A percentile compares a stretch with the other conserved stretches of the same genome.
phyloP scores from a whole-genome alignment of 768 basidiomycete species.

The Collybia mongolica region DNA sequence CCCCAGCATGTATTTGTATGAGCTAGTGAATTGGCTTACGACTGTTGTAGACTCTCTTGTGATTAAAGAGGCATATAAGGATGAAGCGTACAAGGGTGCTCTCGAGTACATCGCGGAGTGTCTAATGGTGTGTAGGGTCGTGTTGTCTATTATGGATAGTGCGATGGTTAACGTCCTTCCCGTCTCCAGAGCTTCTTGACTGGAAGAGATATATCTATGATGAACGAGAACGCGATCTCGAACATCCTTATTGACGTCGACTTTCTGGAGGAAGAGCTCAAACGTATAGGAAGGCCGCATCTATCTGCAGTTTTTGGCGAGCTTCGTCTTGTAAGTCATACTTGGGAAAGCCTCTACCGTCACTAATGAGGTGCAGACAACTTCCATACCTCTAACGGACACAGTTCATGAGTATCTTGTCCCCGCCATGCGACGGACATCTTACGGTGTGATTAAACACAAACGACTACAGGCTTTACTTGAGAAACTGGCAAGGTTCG shows the following conservation, averaged over 20 bases:
- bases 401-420: slow-evolving; percentile 79
- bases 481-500: slow-evolving; percentile 76
- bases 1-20: slow-evolving; percentile 93
- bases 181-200: slow-evolving; percentile 66
- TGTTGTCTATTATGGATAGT: neutral
- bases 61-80: slow-evolving; percentile 83
- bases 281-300: slow-evolving; percentile 68
- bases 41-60: slow-evolving; percentile 91
- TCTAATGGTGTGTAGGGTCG: slow-evolving; percentile 66
- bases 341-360: slow-evolving; percentile 7
- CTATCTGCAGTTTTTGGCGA: slow-evolving; percentile 75
- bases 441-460: slow-evolving; percentile 64
- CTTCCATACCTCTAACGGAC: slow-evolving; percentile 70
- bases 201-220: slow-evolving; percentile 68
- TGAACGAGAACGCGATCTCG: slow-evolving; percentile 89
- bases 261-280: slow-evolving; percentile 87
- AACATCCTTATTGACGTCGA: slow-evolving; percentile 85
- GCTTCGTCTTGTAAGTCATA: slow-evolving; percentile 64
- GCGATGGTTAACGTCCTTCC: too few species aligned
- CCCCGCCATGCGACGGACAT: slow-evolving; percentile 63
- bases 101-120: slow-evolving; percentile 85
- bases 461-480: slow-evolving; percentile 72
- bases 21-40: slow-evolving; percentile 94
- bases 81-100: slow-evolving; percentile 86
- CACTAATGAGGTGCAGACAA: slow-evolving; percentile 43